Conservation (phyloP, 257 asterid genomes). For the Nicotiana knightiana region DNA sequence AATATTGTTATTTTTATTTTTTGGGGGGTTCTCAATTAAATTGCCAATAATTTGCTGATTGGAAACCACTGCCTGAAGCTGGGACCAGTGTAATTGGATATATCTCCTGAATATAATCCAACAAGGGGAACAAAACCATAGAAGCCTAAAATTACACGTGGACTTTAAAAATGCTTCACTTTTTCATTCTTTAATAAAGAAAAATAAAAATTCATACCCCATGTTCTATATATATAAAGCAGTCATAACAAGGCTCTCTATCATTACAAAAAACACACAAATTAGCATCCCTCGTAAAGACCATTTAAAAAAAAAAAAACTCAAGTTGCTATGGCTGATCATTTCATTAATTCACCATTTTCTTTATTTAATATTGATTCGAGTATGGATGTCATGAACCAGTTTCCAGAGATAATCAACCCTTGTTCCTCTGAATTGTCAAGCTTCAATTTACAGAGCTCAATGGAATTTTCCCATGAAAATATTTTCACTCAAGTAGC, state of each 20-base stretch:
- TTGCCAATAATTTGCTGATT: background rate
- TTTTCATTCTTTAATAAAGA: background rate
- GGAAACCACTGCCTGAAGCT: background rate
- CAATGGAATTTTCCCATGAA: constrained; percentile 34
- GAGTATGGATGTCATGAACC: constrained; percentile 30
- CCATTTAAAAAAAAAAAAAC: background rate
- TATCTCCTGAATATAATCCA: constrained; percentile 40
- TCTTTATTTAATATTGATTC: constrained; percentile 39
- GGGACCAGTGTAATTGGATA: constrained; percentile 30
- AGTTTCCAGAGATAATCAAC: constrained; percentile 33
- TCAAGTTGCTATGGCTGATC: constrained; percentile 31
- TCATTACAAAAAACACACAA: background rate
- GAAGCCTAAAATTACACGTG: constrained; percentile 40
- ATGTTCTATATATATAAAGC: constrained; percentile 7
- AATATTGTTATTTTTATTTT: no score
- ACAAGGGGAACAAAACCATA: constrained; percentile 23
- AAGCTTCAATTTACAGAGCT: constrained; percentile 20
- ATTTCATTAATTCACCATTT: constrained; percentile 23
- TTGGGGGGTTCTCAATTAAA: no score
- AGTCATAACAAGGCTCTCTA: background rate
- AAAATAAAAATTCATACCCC: background rate
- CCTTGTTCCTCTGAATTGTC: constrained; percentile 17
- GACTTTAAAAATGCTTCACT: constrained; percentile 18
- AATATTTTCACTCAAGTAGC: constrained; percentile 16
- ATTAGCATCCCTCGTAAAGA: background rate